Conservation (phyloP, 768 basidiomycete genomes). For the Pleurotus eryngii region DNA sequence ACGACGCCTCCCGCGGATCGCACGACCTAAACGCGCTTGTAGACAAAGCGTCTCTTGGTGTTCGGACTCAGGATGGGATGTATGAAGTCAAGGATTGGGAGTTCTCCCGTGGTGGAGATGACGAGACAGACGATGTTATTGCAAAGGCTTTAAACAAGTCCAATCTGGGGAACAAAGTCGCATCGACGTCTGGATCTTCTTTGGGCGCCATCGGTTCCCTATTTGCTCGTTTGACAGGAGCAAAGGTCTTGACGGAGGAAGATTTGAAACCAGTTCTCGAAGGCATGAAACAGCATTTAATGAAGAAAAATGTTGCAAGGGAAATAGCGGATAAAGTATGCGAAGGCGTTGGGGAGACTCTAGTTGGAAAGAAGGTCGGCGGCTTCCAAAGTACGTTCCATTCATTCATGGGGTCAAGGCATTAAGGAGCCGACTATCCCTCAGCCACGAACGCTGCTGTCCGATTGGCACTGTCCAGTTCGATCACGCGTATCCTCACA, state of each 20-base stretch:
- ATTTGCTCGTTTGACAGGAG: slow-evolving; percentile 83
- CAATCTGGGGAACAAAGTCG: slow-evolving; percentile 29
- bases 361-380: slow-evolving; percentile 89
- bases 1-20: slow-evolving; percentile 26
- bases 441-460: slow-evolving; percentile 84
- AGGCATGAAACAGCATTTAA: slow-evolving; percentile 96
- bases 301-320: slow-evolving; percentile 98
- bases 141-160: slow-evolving; percentile 50
- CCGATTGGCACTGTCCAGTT: slow-evolving; percentile 74
- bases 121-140: slow-evolving; percentile 51
- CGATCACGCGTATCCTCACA: slow-evolving; percentile 90
- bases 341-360: slow-evolving; percentile 85
- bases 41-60: slow-evolving; percentile 74
- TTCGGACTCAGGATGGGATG: slow-evolving; percentile 64
- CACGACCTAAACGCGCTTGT: slow-evolving; percentile 61
- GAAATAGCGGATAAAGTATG: slow-evolving; percentile 95
- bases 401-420: slow-evolving; percentile 10
- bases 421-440: slow-evolving; percentile 2
- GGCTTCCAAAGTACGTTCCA: slow-evolving; percentile 75
- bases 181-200: slow-evolving; percentile 33
- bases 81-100: slow-evolving; percentile 80
- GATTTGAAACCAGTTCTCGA: slow-evolving; percentile 87
- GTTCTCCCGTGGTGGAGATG: slow-evolving; percentile 40
- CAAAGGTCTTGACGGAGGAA: slow-evolving; percentile 74
- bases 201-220: slow-evolving; percentile 70